Base-by-base conservation (phyloP, 495 filamentous ascomycete species). In the Chaetomidium leptoderma region DNA sequence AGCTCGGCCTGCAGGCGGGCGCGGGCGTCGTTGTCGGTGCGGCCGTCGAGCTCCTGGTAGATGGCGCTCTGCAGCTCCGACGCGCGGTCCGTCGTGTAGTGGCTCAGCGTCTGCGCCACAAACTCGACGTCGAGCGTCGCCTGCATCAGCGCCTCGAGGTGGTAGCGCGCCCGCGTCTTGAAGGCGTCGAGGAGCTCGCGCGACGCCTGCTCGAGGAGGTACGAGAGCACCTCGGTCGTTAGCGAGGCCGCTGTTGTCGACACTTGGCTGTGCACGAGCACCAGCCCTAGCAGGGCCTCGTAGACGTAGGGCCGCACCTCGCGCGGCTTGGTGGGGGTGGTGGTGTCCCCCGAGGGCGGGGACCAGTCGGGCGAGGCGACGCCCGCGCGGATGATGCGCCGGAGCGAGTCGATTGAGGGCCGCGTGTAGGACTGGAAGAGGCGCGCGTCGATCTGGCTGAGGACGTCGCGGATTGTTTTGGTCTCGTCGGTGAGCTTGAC, bases 41-140 rank as follows among this genome's bases (percentile, higher is more conserved):
- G 83, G 42, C 80, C 76, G 65, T 98, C 93, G 26, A 98, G 73
- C 73, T 90, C 88, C 51, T 90, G 81, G 70, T 98, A 98, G 53
- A 97, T 88, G 72, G 89, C 79, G 61, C 87, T 87, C 74, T 97
- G 92, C 39, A 86, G 76, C 59, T 87, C 79, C 14, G 82, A 83
- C 17, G 90, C 90, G 50, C 85, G 79, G n/a, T 95, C 86, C 13
- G 88, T 91, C 1, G 89, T 91, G 66, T 91, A 98, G 55, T 88
- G 84, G 55, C 81, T 86, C 52, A 98, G 74, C 11, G 92, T 96
- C 76, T 97, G 95, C 6, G 91, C 89, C 35, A 97, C 85, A 72
- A 97, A 98, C 71, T 98, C 93, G 9, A 95, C 91, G 58, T 98
- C 93, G 6, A 98, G 79, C 0, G 95, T 97, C 3, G 95, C 95